Evolutionary conservation across 2,329 filamentous ascomycete species (phyloP).

Genomic region (Hymenoscyphus infarciens): DNA sequence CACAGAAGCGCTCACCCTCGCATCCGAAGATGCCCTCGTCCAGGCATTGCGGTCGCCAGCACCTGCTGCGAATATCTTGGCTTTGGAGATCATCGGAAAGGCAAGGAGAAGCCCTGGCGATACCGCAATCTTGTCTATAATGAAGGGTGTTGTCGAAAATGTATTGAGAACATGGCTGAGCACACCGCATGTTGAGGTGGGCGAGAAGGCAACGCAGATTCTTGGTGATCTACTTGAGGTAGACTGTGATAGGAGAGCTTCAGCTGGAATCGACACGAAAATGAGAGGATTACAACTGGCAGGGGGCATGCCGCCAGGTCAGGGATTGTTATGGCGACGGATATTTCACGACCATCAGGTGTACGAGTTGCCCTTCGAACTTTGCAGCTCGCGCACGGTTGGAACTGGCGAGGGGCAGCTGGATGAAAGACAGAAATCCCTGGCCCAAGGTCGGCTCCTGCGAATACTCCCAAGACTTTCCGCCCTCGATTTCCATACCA

Average conservation of each 20-base stretch:
- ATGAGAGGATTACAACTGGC: conserved; percentile 38
- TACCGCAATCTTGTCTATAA: conserved; percentile 47
- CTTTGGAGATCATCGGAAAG: conserved; percentile 54
- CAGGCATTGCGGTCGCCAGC: conserved; percentile 51
- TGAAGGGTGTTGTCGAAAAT: conserved; percentile 46
- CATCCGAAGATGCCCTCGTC: conserved; percentile 49
- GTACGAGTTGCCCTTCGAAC: conserved; percentile 45
- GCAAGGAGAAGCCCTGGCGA: conserved; percentile 47
- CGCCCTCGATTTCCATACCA: conserved; percentile 28
- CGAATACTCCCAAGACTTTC: conserved; percentile 34
- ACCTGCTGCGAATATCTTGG: conserved; percentile 55
- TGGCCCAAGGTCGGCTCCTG: conserved; percentile 35
- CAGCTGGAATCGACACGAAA: conserved; percentile 25
- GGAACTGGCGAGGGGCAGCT: conserved; percentile 25
- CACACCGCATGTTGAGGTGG: conserved; percentile 51
- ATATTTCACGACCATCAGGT: conserved; percentile 46
- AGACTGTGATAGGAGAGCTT: conserved; percentile 45
- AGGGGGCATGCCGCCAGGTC: conserved; percentile 43
- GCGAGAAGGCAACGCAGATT: conserved; percentile 48
- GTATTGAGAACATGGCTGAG: conserved; percentile 52
- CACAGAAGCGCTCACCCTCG: conserved; percentile 48
- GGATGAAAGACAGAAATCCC: conserved; percentile 34
- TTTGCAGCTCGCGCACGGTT: conserved; percentile 32
- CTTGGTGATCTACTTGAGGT: conserved; percentile 53
- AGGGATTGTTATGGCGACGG: conserved; percentile 52